Evolutionary conservation across 768 basidiomycete species (phyloP), one percentile per base, ranked within the genome.

Genomic region (Boletellus emodensis): DNA sequence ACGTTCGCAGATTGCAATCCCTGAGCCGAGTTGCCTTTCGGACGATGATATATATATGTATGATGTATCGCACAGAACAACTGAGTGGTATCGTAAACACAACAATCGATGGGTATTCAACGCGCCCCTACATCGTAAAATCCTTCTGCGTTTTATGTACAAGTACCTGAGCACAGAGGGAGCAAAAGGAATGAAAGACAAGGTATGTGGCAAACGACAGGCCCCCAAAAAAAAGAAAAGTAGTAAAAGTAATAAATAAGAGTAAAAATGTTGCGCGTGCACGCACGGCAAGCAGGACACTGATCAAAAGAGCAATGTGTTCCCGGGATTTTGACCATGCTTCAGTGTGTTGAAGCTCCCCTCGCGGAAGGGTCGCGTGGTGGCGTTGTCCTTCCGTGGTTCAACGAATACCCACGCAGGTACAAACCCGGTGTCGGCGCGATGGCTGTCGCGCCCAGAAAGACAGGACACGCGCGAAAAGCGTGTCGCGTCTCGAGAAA

Each of bases 321-420:
- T 71, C 46, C 85, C 70, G 0, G 33, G 38, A 4, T 73, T 68
- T 6, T 62, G 71, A 30, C 79, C 77, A 54, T 80, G 56, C 55
- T 80, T 71, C 38, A 87, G 75, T 8, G 78, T 82, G 6, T 64
- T 50, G 12, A 61, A 46, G 53, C 83, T 85, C 38, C 72, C 64
- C 44, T 72, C 79, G 28, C 89, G 78, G 57, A 85, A 69, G 1
- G 88, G 87, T 18, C 88, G 75, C 56, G 82, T 79, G 4, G 80
- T 76, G 35, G 73, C 67, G 48, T 84, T 71, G 4, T 83, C 84
- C 53, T 79, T 77, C 41, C 77, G 74, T 32, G 83, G 78, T 59
- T 81, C 82, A 55, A 81, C 48, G 75, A 91, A 89, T 61, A 80
- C 83, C 86, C 87, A 90, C 6, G 84, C 80, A 11, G 88, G 88